phyloP scores from a whole-genome alignment of 2,329 filamentous ascomycete species.

The Alternaria sp. region DNA sequence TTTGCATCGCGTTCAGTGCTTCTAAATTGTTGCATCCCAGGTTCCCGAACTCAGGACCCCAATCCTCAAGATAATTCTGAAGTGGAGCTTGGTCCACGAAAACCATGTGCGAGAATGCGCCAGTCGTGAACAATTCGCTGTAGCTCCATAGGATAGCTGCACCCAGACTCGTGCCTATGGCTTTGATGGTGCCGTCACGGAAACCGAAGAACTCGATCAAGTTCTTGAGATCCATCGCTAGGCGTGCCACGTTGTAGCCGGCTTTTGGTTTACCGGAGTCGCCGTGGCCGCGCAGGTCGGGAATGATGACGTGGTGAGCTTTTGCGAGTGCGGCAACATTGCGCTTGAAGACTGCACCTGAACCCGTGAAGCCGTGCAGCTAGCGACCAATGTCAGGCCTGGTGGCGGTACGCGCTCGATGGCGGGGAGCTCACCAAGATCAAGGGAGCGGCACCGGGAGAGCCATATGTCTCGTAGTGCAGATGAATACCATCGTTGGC shows the following conservation, averaged over 20 bases:
- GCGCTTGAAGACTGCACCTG: constrained; percentile 25
- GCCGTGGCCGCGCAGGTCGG: constrained; percentile 36
- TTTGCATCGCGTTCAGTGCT: constrained; percentile 22
- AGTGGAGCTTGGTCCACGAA: constrained; percentile 39
- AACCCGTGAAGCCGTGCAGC: constrained; percentile 39
- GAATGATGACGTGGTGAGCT: constrained; percentile 19
- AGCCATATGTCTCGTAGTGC: constrained; percentile 19
- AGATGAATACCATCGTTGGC: constrained; percentile 24
- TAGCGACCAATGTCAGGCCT: neutral
- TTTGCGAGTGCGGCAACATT: constrained; percentile 18
- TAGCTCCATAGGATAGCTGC: constrained; percentile 35
- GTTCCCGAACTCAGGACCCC: constrained; percentile 30
- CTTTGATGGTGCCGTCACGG: constrained; percentile 7
- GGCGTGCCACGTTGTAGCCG: constrained; percentile 36
- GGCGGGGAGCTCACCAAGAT: constrained; percentile 16
- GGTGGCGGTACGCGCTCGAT: neutral
- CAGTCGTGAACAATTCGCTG: constrained; percentile 32
- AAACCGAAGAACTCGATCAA: constrained; percentile 28
- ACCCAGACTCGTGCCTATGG: constrained; percentile 29
- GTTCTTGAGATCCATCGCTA: constrained; percentile 35
- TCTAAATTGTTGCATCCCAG: constrained; percentile 25
- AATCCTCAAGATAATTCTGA: constrained; percentile 33
- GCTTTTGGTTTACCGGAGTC: constrained; percentile 28
- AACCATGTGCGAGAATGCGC: constrained; percentile 26
- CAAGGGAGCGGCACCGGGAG: constrained; percentile 6